A percentile compares a stretch with the other conserved stretches of the same genome.
These are phyloP conservation scores for Actinidia arguta DNA, from an alignment of 179 eudicot genomes.

Conservation along the genomic window DNA sequence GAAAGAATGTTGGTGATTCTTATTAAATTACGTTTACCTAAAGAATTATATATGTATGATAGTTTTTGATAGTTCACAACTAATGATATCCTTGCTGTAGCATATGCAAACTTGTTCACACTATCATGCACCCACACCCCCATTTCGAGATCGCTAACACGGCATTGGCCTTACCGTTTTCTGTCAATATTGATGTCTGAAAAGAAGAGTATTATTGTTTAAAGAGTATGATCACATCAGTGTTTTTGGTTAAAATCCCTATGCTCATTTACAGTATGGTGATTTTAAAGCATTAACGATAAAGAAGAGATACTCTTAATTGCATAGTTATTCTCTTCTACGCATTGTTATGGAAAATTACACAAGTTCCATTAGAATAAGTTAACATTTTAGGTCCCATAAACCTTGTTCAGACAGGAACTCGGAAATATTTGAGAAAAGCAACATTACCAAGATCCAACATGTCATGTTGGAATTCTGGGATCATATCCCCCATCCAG, in stretches of 20 bases:
- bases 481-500: background rate
- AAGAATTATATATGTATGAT: background rate
- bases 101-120: background rate
- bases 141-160: background rate
- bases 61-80: background rate
- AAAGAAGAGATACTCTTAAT: background rate
- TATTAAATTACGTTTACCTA: background rate
- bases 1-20: background rate
- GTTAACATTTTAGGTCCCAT: background rate
- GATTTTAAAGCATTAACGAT: background rate
- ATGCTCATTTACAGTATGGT: background rate
- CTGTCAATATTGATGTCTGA: background rate
- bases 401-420: background rate
- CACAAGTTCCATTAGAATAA: background rate
- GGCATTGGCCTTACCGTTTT: background rate
- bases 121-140: conserved; percentile 8
- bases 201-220: too few relatives aligned
- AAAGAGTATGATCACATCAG: background rate
- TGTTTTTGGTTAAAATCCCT: background rate
- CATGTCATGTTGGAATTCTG: background rate
- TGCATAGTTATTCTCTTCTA: background rate
- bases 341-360: background rate
- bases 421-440: background rate
- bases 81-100: background rate
- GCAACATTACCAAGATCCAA: background rate